Conservation (phyloP, 495 filamentous ascomycete species). For the Xylaria bambusicola region DNA sequence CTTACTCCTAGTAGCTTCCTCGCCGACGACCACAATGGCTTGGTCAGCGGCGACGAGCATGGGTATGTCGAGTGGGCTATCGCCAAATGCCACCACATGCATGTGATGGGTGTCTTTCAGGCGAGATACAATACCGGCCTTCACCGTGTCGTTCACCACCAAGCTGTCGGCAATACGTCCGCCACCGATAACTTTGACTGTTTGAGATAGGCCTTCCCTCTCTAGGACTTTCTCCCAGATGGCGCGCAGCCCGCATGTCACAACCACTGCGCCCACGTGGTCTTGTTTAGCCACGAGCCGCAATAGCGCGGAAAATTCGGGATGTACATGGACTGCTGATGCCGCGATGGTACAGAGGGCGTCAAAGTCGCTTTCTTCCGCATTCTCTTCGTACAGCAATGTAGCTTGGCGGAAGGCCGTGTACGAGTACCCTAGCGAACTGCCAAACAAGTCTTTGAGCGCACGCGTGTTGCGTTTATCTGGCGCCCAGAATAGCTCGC, state of each 20-base stretch:
- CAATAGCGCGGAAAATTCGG: conserved; percentile 53
- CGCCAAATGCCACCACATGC: conserved; percentile 63
- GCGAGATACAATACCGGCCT: conserved; percentile 49
- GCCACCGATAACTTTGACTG: conserved; percentile 57
- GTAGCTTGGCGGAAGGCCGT: conserved; percentile 58
- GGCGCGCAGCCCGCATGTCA: conserved; percentile 58
- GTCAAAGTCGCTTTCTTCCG: conserved; percentile 48
- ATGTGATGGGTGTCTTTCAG: conserved; percentile 38
- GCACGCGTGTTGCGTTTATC: conserved; percentile 23
- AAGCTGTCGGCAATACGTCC: conserved; percentile 53
- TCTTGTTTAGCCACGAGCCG: conserved; percentile 30
- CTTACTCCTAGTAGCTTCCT: conserved; percentile 52
- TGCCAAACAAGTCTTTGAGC: conserved; percentile 53
- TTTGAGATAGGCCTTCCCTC: conserved; percentile 43
- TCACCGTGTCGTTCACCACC: conserved; percentile 57
- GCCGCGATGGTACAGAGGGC: conserved; percentile 51
- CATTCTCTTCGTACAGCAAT: conserved; percentile 56
- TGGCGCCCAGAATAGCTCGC: conserved; percentile 52
- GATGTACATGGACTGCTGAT: conserved; percentile 45
- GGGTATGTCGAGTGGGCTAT: conserved; percentile 60
- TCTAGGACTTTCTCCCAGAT: conserved; percentile 62
- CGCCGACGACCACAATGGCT: conserved; percentile 61
- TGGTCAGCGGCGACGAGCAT: conserved; percentile 60
- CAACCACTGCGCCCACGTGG: conserved; percentile 54
- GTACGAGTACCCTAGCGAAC: conserved; percentile 55